Evolutionary conservation across 306 rosid genomes (phyloP).

Genomic region (Quercus engelmannii): DNA sequence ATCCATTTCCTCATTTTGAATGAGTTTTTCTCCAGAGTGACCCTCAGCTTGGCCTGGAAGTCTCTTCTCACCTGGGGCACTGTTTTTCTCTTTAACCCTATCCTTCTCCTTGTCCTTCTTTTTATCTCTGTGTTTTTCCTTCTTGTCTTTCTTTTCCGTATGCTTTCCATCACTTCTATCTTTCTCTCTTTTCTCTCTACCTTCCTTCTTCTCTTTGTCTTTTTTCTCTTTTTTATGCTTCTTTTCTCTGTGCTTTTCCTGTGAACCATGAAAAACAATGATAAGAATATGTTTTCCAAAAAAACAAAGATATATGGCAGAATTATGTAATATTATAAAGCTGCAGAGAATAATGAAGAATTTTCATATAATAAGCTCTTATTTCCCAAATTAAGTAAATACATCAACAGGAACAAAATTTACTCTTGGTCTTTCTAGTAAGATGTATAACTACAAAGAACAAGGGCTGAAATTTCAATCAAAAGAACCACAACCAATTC

Average conservation of each 20-base stretch:
- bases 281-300: conserved; percentile 2
- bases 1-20: conserved; percentile 45
- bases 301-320: conserved; percentile 3
- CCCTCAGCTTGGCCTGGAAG: conserved; percentile 36
- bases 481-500: too few species aligned
- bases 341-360: neutral
- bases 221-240: conserved; percentile 74
- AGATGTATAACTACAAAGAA: neutral
- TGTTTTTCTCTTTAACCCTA: conserved; percentile 36
- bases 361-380: neutral
- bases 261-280: conserved; percentile 15
- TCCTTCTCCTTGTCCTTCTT: conserved; percentile 64
- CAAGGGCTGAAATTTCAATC: neutral
- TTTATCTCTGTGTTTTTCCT: conserved; percentile 62
- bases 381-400: neutral
- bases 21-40: conserved; percentile 35
- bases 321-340: neutral
- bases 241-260: conserved; percentile 73
- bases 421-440: neutral
- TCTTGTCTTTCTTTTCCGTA: conserved; percentile 72
- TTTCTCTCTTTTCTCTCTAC: conserved; percentile 68
- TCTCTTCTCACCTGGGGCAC: conserved; percentile 52
- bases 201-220: conserved; percentile 73
- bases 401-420: neutral
- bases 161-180: conserved; percentile 70